Evolutionary conservation across 164 flowering plant genomes (phyloP), one percentile per base, ranked within the genome.

Genomic region (Magnolia kwangsiensis): DNA sequence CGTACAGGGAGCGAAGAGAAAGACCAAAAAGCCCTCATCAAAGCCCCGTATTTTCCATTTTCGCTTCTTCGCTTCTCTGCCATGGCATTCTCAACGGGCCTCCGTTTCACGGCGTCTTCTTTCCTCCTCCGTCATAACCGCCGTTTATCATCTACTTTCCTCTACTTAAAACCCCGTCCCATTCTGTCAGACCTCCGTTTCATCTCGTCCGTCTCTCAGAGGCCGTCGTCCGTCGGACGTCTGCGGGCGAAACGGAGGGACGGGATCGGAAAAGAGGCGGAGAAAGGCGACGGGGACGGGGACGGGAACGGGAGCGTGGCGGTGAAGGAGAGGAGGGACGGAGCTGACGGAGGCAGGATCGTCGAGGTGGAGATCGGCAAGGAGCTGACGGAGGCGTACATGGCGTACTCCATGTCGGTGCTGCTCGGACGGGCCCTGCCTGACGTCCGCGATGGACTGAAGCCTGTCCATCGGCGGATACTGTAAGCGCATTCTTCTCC

Each of bases 361-460:
- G 89, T 91, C 2, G 85, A 83, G 3, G n/a, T 82, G 0, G 98
- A 92, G 84, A 92, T 96, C 45, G 97, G 94, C 77, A 89, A 86
- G 82, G 99, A 96, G 88, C 96, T 97, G 11, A 94, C 96, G 2
- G 97, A 91, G 66, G 94, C 99, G 1, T 96, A 96, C 72, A 89
- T 91, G 92, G 78, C 99, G 0, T 96, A 96, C 58, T 97, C 99
- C 0, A 89, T 96, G 91, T 96, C 99, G 0, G 98, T 96, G 8
- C 79, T 96, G 81, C 89, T 96, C 9, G 99, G 99, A 5, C 87
- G 99, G 6, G 98, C 99, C 7, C 80, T 96, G 81, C 99, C 99
- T 3, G 99, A 96, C 80, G 97, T 94, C 73, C 85, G 99, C 2
- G 99, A 96, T 58, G 98, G 99, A 13, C 84, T 96, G 82, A 96